Evolutionary conservation across 306 rosid species (phyloP).

Genomic region (Echinosophora koreensis): DNA sequence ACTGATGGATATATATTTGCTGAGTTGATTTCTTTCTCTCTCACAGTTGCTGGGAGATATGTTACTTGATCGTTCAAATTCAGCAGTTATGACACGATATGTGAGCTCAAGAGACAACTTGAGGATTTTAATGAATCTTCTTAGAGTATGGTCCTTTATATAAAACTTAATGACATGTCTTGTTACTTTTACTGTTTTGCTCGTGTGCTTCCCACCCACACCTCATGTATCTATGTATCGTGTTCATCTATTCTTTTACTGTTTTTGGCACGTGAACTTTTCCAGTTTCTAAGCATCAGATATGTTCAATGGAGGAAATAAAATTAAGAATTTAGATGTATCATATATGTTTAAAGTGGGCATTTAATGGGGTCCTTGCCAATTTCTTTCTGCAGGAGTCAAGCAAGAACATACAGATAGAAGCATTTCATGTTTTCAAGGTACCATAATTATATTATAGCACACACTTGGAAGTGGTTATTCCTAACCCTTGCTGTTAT

Average conservation of each 20-base stretch:
- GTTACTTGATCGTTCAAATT: constrained; percentile 92
- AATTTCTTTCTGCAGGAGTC: constrained; percentile 73
- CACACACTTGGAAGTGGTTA: constrained; percentile 29
- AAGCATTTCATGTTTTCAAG: constrained; percentile 98
- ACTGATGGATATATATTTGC: constrained; percentile 29
- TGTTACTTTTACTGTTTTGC: constrained; percentile 29
- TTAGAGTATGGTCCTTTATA: constrained; percentile 68
- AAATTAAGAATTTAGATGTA: background rate
- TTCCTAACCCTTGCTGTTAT: constrained; percentile 9
- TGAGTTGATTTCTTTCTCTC: constrained; percentile 49
- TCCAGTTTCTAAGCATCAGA: constrained; percentile 9
- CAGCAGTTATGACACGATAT: constrained; percentile 93
- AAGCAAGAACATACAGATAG: constrained; percentile 97
- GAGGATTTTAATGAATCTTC: constrained; percentile 97
- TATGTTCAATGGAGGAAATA: constrained; percentile 16
- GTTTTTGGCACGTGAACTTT: background rate
- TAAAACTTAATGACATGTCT: constrained; percentile 38
- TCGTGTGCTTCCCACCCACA: background rate
- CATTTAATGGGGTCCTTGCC: constrained; percentile 27
- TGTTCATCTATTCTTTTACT: constrained; percentile 18
- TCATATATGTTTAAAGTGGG: constrained; percentile 5
- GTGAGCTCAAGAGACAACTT: constrained; percentile 98
- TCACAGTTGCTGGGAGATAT: constrained; percentile 95
- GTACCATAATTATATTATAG: constrained; percentile 49
- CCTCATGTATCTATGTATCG: background rate